Conservation (phyloP, 371 early-diverging fungal genomes). For the Lichtheimia ramosa region DNA sequence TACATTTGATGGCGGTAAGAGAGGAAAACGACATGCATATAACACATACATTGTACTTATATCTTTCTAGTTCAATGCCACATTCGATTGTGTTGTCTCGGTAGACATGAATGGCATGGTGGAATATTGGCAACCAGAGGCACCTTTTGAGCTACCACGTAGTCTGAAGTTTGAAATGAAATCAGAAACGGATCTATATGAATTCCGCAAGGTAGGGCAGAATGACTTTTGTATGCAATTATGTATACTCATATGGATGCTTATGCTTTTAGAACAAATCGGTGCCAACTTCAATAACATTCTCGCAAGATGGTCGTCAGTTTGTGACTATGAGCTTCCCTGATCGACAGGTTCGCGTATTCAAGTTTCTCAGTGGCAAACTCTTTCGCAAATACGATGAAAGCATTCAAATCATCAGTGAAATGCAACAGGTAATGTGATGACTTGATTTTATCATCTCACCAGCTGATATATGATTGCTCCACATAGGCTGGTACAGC, state of each 20-base stretch:
- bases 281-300: constrained; percentile 77
- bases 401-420: constrained; percentile 74
- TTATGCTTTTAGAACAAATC: constrained; percentile 45
- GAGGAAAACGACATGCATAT: neutral
- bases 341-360: constrained; percentile 88
- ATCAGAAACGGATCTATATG: constrained; percentile 92
- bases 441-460: neutral
- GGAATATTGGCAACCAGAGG: constrained; percentile 90
- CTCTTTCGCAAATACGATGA: constrained; percentile 91
- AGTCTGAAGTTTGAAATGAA: constrained; percentile 78
- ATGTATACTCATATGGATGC: neutral
- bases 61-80: constrained; percentile 61
- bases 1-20: constrained; percentile 70
- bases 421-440: constrained; percentile 79
- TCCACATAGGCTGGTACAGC: constrained; percentile 69
- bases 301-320: constrained; percentile 78
- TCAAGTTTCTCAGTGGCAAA: constrained; percentile 82
- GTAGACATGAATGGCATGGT: constrained; percentile 86
- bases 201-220: constrained; percentile 79
- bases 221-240: neutral
- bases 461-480: neutral
- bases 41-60: neutral
- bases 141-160: constrained; percentile 63
- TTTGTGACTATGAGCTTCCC: constrained; percentile 88
- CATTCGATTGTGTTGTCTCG: constrained; percentile 78